Conservation (phyloP, 2,329 filamentous ascomycete species). For the Botryotinia calthae region DNA sequence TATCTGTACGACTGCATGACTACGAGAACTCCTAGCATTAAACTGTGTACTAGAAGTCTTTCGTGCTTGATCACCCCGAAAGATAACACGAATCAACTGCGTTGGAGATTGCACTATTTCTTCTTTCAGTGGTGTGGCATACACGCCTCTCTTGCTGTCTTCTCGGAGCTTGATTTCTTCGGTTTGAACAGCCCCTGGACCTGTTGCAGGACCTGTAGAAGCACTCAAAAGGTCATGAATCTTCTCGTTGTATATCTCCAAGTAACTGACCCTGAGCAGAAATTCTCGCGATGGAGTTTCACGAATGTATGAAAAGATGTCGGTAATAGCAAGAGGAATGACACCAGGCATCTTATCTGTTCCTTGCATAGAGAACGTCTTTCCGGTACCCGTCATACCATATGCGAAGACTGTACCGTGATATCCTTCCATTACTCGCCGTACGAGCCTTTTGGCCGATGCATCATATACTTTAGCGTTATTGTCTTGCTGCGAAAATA, state of each 20-base stretch:
- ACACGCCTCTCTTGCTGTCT: constrained; percentile 93
- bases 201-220: constrained; percentile 55
- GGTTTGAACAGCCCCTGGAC: constrained; percentile 55
- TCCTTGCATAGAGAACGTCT: constrained; percentile 99
- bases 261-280: constrained; percentile 89
- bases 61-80: constrained; percentile 85
- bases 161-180: constrained; percentile 98
- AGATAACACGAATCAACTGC: constrained; percentile 90
- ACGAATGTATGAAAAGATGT: constrained; percentile 98
- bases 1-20: constrained; percentile 97
- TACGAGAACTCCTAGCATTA: constrained; percentile 93
- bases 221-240: constrained; percentile 91
- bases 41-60: constrained; percentile 94
- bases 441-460: constrained; percentile 87
- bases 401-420: constrained; percentile 98
- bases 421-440: constrained; percentile 98
- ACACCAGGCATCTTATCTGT: constrained; percentile 94
- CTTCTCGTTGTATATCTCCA: constrained; percentile 98
- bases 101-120: constrained; percentile 98
- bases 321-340: constrained; percentile 93
- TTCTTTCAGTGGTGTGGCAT: constrained; percentile 92
- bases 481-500: constrained; percentile 90
- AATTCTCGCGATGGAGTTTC: constrained; percentile 96
- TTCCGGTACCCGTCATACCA: constrained; percentile 97
- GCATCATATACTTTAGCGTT: constrained; percentile 95